These are phyloP conservation scores for Alternaria gansuensis DNA, from an alignment of 2,329 filamentous ascomycete genomes.

Conservation along the genomic window DNA sequence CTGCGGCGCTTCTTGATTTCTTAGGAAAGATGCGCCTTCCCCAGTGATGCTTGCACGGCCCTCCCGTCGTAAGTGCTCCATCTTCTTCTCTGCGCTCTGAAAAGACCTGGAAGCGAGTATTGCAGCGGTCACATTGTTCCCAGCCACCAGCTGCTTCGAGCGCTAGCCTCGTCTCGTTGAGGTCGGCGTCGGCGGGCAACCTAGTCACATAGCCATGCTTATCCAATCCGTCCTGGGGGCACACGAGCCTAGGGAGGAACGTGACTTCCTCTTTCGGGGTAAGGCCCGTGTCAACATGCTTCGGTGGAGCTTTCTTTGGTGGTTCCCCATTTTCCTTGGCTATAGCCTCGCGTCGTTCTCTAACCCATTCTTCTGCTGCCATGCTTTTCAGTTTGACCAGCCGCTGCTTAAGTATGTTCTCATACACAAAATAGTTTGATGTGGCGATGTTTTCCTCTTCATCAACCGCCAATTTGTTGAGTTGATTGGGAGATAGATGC, in stretches of 20 bases:
- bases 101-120: slow-evolving; percentile 88
- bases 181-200: slow-evolving; percentile 71
- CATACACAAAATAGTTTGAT: slow-evolving; percentile 75
- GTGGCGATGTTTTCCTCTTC: slow-evolving; percentile 80
- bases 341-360: slow-evolving; percentile 59
- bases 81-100: slow-evolving; percentile 78
- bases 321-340: slow-evolving; percentile 38
- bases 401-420: slow-evolving; percentile 82
- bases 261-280: slow-evolving; percentile 68
- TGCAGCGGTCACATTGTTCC: slow-evolving; percentile 90
- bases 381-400: slow-evolving; percentile 81
- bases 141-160: slow-evolving; percentile 75
- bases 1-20: slow-evolving; percentile 63
- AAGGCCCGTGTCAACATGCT: slow-evolving; percentile 74
- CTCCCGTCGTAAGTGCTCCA: slow-evolving; percentile 80
- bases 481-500: slow-evolving; percentile 68
- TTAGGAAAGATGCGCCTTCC: slow-evolving; percentile 69
- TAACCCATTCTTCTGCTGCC: slow-evolving; percentile 74
- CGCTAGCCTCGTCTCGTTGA: slow-evolving; percentile 71
- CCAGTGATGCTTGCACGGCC: slow-evolving; percentile 82
- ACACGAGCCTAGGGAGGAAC: slow-evolving; percentile 62
- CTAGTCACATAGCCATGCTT: slow-evolving; percentile 77
- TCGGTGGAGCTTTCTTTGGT: slow-evolving; percentile 56
- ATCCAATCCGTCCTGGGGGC: slow-evolving; percentile 70
- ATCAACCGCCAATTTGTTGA: slow-evolving; percentile 74